Percentiles rank a stretch among this genome's conserved stretches.
These are phyloP conservation scores for Penicillium malachiteum DNA, from an alignment of 495 filamentous ascomycete genomes.

Conservation along the genomic window DNA sequence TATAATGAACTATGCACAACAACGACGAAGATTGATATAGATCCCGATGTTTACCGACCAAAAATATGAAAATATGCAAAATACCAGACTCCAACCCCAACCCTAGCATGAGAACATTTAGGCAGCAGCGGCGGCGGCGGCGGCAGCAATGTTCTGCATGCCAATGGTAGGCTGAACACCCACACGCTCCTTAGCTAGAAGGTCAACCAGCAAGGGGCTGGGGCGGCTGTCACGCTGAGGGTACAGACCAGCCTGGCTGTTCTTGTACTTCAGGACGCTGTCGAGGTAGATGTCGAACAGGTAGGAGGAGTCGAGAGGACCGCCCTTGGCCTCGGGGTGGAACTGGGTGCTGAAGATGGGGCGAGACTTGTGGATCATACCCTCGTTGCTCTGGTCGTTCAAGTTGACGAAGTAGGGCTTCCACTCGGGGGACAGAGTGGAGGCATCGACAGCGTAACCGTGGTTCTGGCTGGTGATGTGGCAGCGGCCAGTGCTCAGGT, in stretches of 20 bases:
- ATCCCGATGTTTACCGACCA: slow-evolving; percentile 1
- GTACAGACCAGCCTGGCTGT: slow-evolving; percentile 64
- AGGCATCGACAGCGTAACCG: slow-evolving; percentile 91
- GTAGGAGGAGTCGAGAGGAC: slow-evolving; percentile 89
- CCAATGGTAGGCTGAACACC: slow-evolving; percentile 72
- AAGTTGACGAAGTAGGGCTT: slow-evolving; percentile 98
- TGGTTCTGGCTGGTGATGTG: slow-evolving; percentile 99
- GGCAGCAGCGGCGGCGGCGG: slow-evolving; percentile 37
- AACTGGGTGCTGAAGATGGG: slow-evolving; percentile 99
- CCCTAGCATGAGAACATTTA: slow-evolving; percentile 16
- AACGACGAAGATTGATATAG: slow-evolving; percentile 1
- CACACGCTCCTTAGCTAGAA: slow-evolving; percentile 89
- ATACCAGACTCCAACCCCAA: slow-evolving; percentile 16
- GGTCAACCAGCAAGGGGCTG: slow-evolving; percentile 81
- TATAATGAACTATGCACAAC: slow-evolving; percentile 17
- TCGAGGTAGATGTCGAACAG: slow-evolving; percentile 95
- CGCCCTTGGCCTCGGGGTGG: slow-evolving; percentile 96
- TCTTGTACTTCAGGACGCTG: slow-evolving; percentile 85
- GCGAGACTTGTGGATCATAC: slow-evolving; percentile 90
- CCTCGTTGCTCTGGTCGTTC: slow-evolving; percentile 93
- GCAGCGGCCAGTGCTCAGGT: slow-evolving; percentile 92
- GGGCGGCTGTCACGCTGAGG: slow-evolving; percentile 74
- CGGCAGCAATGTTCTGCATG: slow-evolving; percentile 51
- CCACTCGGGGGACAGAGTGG: slow-evolving; percentile 79
- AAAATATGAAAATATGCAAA: background rate